Evolutionary conservation across 23 red algal genomes (phyloP).

Genomic region (Gracilaria caudata): DNA sequence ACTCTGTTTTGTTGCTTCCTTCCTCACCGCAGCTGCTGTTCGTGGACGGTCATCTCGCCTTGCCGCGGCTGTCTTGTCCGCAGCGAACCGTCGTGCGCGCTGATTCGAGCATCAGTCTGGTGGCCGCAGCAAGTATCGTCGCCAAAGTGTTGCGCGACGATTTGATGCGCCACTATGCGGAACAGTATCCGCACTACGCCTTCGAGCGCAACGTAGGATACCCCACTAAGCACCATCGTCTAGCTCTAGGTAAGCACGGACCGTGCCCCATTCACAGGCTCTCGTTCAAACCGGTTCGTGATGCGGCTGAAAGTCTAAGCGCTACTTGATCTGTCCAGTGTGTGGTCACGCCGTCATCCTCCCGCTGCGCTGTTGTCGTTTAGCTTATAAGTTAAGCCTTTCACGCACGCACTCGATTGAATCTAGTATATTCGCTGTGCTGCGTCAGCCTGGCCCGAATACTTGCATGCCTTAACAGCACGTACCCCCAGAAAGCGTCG

Average conservation of each 20-base stretch:
- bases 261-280: constrained; percentile 75
- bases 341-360: not conserved
- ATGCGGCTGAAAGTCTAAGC: not conserved
- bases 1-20: constrained; percentile 50
- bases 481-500: not conserved
- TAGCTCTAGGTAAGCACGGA: constrained; percentile 50
- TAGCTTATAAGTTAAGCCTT: not conserved
- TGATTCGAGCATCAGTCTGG: constrained; percentile 39
- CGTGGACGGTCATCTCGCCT: constrained; percentile 68
- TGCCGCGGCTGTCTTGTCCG: not conserved
- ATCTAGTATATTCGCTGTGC: not conserved
- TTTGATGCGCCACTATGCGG: constrained; percentile 73
- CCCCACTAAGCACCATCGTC: constrained; percentile 54
- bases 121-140: constrained; percentile 73
- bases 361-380: not conserved
- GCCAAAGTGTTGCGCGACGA: constrained; percentile 87
- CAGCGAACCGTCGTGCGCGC: constrained; percentile 58
- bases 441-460: not conserved
- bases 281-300: constrained; percentile 74
- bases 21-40: constrained; percentile 47
- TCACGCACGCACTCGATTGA: not conserved
- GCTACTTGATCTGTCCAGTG: not conserved
- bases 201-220: constrained; percentile 90
- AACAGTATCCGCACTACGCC: constrained; percentile 78
- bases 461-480: not conserved